Evolutionary conservation across 495 filamentous ascomycete species (phyloP), one percentile per base, ranked within the genome.

Genomic region (Massariosphaeria phaeospora): DNA sequence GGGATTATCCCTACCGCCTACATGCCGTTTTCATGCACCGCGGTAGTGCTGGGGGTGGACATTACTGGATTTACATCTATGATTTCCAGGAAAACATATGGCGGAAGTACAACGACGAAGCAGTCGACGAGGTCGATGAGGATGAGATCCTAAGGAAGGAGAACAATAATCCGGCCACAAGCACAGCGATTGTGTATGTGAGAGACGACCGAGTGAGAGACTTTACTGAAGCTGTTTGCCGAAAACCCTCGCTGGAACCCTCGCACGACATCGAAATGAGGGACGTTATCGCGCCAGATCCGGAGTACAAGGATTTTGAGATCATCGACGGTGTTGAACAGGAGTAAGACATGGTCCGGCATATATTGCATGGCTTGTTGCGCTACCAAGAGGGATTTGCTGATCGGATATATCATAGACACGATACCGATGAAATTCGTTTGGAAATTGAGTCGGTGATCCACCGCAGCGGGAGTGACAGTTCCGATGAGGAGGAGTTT

Each of bases 51-150:
- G 72, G 69, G 15, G 86, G 84, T 43, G 93, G 93, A 1, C 93
- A 98, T 68, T 99, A 96, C 73, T 99, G 88, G 81, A 89, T 96
- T 52, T 96, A 90, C 76, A 95, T 98, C 61, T 84, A 82, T 65
- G 93, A 97, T 68, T 95, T 94, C 67, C 75, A 81, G 48, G 75
- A 78, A 30, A 74, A 84, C 15, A 70, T 91, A 39, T 98, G 93
- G 89, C 84, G 88, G 43, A 88, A 87, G 63, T 98, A 96, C 75
- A 97, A 98, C 67, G 93, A 98, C 64, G 83, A 83, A 23, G 74
- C 75, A 18, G 90, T 98, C 24, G 82, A 81, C 0, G 80, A 85
- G 54, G 79, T 87, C 61, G 80, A 67, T 26, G 62, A 71, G 52
- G 70, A 72, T 52, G 76, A 82, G 62, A 83, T 96, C 41, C 85